These are phyloP conservation scores for Diaporthe batatas DNA, from an alignment of 2,329 filamentous ascomycete species.

Conservation along the genomic window DNA sequence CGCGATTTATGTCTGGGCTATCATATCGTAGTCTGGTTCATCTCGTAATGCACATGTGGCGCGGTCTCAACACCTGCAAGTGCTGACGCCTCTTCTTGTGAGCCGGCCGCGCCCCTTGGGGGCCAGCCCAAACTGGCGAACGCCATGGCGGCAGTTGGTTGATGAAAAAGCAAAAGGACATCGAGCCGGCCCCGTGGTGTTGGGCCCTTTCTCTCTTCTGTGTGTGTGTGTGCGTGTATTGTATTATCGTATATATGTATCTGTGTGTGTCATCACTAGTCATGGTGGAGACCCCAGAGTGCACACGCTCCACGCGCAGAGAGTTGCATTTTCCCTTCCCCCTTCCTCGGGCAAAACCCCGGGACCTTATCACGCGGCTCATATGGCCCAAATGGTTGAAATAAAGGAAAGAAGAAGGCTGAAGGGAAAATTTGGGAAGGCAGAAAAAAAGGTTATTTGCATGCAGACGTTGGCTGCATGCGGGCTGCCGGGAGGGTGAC, in stretches of 20 bases:
- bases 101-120: too few relatives aligned
- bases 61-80: slow-evolving; percentile 20
- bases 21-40: background rate
- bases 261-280: background rate
- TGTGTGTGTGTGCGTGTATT: too few relatives aligned
- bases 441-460: background rate
- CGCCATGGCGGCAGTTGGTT: background rate
- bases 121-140: background rate
- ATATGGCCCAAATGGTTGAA: background rate
- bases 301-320: background rate
- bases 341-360: slow-evolving; percentile 22
- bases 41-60: slow-evolving; percentile 9
- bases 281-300: background rate
- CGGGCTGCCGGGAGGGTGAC: slow-evolving; percentile 8
- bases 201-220: too few relatives aligned
- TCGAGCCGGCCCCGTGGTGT: too few relatives aligned
- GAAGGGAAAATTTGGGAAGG: background rate
- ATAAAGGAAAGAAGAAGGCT: background rate
- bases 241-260: background rate
- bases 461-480: background rate
- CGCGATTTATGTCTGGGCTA: background rate
- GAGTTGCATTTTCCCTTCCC: background rate
- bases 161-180: background rate
- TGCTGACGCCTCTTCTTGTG: too few relatives aligned
- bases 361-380: slow-evolving; percentile 1